Evolutionary conservation across 306 rosid species (phyloP).

Genomic region (Quercus wislizeni): DNA sequence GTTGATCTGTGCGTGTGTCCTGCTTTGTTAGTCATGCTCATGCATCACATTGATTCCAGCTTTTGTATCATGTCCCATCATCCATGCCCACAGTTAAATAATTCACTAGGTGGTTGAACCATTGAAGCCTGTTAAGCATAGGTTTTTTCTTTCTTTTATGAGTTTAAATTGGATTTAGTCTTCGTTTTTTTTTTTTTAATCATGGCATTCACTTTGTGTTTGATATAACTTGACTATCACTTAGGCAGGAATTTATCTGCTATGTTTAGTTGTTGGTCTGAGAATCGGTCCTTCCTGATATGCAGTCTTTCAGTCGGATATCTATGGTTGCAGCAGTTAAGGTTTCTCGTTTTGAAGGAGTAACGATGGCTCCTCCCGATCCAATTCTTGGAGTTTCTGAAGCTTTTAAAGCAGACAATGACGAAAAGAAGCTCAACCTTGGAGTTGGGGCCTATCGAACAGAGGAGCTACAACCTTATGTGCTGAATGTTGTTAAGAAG

Average conservation of each 20-base stretch:
- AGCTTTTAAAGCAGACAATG: slow-evolving; percentile 78
- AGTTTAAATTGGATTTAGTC: background rate
- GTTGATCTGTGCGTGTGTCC: background rate
- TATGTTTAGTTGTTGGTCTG: background rate
- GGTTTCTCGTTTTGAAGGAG: slow-evolving; percentile 83
- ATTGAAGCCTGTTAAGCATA: background rate
- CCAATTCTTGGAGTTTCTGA: slow-evolving; percentile 99
- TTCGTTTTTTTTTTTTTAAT: background rate
- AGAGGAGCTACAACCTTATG: slow-evolving; percentile 85
- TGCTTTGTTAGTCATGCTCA: background rate
- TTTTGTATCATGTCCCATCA: background rate
- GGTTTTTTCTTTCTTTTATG: background rate
- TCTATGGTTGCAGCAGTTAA: slow-evolving; percentile 69
- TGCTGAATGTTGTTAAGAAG: slow-evolving; percentile 90
- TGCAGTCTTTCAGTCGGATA: slow-evolving; percentile 67
- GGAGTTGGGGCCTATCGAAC: slow-evolving; percentile 98
- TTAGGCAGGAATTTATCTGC: background rate
- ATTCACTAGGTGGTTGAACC: background rate
- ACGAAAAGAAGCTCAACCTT: slow-evolving; percentile 77
- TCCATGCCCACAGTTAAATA: background rate
- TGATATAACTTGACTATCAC: background rate
- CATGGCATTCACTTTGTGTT: background rate
- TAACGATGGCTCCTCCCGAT: slow-evolving; percentile 95
- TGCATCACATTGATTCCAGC: background rate
- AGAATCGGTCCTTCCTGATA: slow-evolving; percentile 7